phyloP scores from a whole-genome alignment of 2,329 filamentous ascomycete species.

The Colletotrichum lentis region DNA sequence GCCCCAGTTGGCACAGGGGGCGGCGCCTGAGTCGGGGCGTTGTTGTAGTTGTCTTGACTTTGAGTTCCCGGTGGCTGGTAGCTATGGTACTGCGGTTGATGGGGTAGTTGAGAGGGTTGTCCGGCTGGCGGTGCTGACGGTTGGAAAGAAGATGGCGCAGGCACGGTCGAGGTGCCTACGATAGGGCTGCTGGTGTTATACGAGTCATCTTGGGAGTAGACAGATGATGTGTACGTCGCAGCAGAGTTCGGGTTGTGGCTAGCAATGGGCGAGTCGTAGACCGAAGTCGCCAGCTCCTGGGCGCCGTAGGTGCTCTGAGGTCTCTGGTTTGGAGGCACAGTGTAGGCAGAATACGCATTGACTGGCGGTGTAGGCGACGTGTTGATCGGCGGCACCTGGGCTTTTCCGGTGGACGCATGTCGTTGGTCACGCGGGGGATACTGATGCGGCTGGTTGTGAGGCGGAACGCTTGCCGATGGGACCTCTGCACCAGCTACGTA shows the following conservation, averaged over 20 bases:
- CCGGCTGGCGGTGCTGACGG: constrained; percentile 38
- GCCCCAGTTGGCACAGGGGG: constrained; percentile 49
- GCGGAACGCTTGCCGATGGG: constrained; percentile 50
- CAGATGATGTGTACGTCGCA: constrained; percentile 56
- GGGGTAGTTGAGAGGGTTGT: constrained; percentile 39
- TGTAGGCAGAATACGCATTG: constrained; percentile 59
- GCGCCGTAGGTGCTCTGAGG: constrained; percentile 75
- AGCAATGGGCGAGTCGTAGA: constrained; percentile 77
- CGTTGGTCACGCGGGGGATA: constrained; percentile 61
- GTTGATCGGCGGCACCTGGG: constrained; percentile 60
- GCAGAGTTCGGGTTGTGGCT: constrained; percentile 57
- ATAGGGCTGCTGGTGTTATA: constrained; percentile 52
- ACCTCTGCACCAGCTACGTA: constrained; percentile 70
- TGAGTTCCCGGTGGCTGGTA: constrained; percentile 50
- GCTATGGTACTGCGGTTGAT: constrained; percentile 51
- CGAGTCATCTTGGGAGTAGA: constrained; percentile 60
- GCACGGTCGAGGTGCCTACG: constrained; percentile 44
- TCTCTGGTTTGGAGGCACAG: constrained; percentile 59
- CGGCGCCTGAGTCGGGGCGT: constrained; percentile 41
- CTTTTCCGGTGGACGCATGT: constrained; percentile 56
- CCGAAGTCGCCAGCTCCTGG: constrained; percentile 80
- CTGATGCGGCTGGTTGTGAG: constrained; percentile 51
- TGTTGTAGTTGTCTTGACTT: constrained; percentile 45
- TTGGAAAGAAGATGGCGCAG: constrained; percentile 41
- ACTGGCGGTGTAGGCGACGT: constrained; percentile 61